These are phyloP conservation scores for Vanderwaltozyma polyspora DNA, from an alignment of 805 yeast genomes.

Conservation along the genomic window DNA sequence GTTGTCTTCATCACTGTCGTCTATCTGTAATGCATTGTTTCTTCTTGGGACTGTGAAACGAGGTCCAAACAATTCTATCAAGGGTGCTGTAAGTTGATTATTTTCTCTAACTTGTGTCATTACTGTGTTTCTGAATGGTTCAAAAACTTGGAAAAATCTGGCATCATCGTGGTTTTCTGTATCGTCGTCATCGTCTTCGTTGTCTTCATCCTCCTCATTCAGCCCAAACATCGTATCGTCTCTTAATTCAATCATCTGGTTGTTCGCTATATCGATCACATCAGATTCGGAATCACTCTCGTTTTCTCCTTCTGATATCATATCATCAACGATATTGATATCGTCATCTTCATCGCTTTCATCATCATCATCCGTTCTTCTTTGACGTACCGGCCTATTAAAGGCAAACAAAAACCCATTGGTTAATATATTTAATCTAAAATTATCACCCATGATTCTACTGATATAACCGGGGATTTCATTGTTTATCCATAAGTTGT, in stretches of 20 bases:
- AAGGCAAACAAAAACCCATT: slow-evolving; percentile 15
- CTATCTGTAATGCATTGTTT: slow-evolving; percentile 1
- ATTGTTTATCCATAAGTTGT: slow-evolving; percentile 50
- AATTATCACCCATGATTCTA: slow-evolving; percentile 28
- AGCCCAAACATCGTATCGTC: not conserved
- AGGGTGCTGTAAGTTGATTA: slow-evolving; percentile 12
- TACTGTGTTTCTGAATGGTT: slow-evolving; percentile 16
- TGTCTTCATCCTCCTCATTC: slow-evolving; percentile 10
- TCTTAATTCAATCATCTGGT: not conserved
- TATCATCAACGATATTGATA: slow-evolving; percentile 10
- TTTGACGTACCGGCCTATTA: slow-evolving; percentile 11
- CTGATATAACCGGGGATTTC: slow-evolving; percentile 41
- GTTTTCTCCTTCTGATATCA: slow-evolving; percentile 8
- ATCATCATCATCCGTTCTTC: slow-evolving; percentile 10
- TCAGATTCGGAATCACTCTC: not conserved
- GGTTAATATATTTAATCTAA: slow-evolving; percentile 15
- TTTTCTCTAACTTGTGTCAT: slow-evolving; percentile 11
- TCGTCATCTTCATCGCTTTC: slow-evolving; percentile 14
- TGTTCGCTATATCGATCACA: not conserved
- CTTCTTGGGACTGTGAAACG: slow-evolving; percentile 8
- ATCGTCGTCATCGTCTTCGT: slow-evolving; percentile 15
- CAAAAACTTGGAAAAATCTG: slow-evolving; percentile 20
- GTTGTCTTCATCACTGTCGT: slow-evolving; percentile 6
- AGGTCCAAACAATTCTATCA: slow-evolving; percentile 15
- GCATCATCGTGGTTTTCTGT: too few species aligned